Evolutionary conservation across 208 protist species (phyloP).

Genomic region (Novymonas esmeraldas): DNA sequence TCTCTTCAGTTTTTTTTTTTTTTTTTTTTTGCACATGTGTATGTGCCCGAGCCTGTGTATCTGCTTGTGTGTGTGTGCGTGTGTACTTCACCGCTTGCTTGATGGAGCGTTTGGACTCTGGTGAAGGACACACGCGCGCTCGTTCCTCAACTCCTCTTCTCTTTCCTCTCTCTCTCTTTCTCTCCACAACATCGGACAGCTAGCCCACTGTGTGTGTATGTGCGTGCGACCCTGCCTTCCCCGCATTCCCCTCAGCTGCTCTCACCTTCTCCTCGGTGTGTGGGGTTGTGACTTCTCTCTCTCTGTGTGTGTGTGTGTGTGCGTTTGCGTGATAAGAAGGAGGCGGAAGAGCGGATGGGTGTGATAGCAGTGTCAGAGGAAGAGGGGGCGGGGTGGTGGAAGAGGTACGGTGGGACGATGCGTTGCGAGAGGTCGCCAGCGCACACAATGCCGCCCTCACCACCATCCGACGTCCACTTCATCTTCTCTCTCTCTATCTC

Average conservation of each 20-base stretch:
- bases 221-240: neutral
- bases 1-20: constrained; percentile 11
- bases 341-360: too few species aligned
- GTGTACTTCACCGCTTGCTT: neutral
- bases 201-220: constrained; percentile 5
- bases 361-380: too few species aligned
- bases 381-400: too few species aligned
- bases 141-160: too few species aligned
- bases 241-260: too few species aligned
- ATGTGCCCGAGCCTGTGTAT: neutral
- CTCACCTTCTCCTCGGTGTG: neutral
- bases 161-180: constrained; percentile 3
- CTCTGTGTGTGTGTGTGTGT: neutral
- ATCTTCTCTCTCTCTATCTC: too few species aligned
- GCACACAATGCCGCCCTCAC: too few species aligned
- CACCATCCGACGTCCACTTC: too few species aligned
- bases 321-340: too few species aligned
- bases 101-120: neutral
- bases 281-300: neutral
- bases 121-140: too few species aligned
- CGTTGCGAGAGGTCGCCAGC: too few species aligned
- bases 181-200: neutral
- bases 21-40: constrained; percentile 3
- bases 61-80: neutral
- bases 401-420: too few species aligned